A percentile compares a stretch with the other conserved stretches of the same genome.
phyloP scores from a whole-genome alignment of 495 filamentous ascomycete species.

The Cladorrhinum samala region DNA sequence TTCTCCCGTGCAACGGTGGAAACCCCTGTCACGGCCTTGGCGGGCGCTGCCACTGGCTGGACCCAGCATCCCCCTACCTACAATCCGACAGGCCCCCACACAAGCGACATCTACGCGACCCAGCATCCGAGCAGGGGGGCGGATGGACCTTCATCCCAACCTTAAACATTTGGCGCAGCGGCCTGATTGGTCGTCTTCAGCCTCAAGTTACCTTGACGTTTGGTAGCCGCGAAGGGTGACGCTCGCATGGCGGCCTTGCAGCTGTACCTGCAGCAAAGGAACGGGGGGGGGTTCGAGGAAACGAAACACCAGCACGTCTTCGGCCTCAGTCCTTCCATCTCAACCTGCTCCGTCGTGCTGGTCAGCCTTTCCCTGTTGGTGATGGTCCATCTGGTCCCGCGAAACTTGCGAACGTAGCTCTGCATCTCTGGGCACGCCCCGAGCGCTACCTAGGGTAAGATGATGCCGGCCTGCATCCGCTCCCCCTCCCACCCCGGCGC shows the following conservation, averaged over 20 bases:
- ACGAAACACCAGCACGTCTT: constrained; percentile 18
- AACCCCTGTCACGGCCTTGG: constrained; percentile 18
- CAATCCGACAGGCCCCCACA: constrained; percentile 3
- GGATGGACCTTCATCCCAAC: constrained; percentile 30
- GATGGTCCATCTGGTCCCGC: constrained; percentile 4
- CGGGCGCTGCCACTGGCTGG: constrained; percentile 20
- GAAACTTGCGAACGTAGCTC: too few species aligned
- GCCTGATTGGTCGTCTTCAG: constrained; percentile 24
- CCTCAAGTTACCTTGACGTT: constrained; percentile 13
- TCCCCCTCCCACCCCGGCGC: too few species aligned
- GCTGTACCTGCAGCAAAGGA: constrained; percentile 4
- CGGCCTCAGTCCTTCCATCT: constrained; percentile 17
- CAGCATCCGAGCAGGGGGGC: constrained; percentile 23
- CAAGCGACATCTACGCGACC: constrained; percentile 8
- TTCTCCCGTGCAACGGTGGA: constrained; percentile 13
- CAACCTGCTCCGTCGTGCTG: constrained; percentile 4
- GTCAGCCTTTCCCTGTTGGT: not conserved
- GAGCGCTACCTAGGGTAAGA: not conserved
- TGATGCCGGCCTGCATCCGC: not conserved
- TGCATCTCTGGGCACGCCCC: constrained; percentile 6
- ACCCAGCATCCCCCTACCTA: not conserved
- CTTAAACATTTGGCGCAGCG: constrained; percentile 21
- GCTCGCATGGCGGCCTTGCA: not conserved
- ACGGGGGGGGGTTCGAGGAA: constrained; percentile 9
- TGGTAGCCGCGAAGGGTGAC: not conserved